phyloP scores from a whole-genome alignment of 345 rosid genomes.

The Aegle marmelos region DNA sequence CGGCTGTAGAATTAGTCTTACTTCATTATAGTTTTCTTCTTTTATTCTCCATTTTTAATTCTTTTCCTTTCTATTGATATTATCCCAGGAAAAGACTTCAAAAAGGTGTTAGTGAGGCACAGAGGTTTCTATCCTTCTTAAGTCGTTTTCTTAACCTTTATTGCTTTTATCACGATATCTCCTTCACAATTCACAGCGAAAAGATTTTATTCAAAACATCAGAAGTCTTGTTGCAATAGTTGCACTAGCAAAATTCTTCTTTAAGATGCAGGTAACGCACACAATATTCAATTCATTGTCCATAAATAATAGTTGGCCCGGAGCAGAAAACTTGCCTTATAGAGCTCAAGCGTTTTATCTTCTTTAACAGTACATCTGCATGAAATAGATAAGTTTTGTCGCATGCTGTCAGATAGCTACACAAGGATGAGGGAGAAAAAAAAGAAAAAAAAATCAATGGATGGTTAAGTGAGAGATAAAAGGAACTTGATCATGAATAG shows the following conservation, averaged over 20 bases:
- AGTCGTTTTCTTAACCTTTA: background rate
- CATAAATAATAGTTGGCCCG: background rate
- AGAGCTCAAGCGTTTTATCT: conserved; percentile 27
- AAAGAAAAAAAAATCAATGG: background rate
- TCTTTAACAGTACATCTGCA: conserved; percentile 37
- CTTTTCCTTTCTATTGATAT: background rate
- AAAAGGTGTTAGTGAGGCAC: background rate
- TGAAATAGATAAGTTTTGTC: conserved; percentile 13
- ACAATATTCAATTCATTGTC: background rate
- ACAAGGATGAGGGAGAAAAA: background rate
- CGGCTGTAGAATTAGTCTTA: background rate
- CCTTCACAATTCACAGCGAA: background rate
- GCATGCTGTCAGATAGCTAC: conserved; percentile 12
- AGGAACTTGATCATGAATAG: background rate
- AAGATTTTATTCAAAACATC: background rate
- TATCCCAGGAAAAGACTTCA: background rate
- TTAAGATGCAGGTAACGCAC: background rate
- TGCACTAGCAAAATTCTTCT: background rate
- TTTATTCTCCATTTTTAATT: too few relatives aligned
- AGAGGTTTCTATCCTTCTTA: background rate
- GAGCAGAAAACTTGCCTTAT: conserved; percentile 31
- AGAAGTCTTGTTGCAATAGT: background rate
- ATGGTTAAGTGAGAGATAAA: background rate
- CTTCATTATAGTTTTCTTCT: background rate
- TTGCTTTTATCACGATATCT: background rate